Evolutionary conservation across 441 rosid species (phyloP), one percentile per base, ranked within the genome.

Genomic region (Sinapis alba): DNA sequence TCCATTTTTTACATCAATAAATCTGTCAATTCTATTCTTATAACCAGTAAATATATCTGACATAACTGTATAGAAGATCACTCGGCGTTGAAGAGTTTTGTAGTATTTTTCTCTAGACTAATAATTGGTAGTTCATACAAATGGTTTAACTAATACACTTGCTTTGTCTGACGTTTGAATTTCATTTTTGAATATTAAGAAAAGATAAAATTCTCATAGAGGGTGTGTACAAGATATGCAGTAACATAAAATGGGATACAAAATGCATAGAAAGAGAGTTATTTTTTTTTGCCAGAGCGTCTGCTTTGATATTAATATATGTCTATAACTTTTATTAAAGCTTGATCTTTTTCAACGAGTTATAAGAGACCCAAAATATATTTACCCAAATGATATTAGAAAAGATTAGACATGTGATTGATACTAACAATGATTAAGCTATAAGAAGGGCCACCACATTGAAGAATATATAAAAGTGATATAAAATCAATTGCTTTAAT

Each of bases 381-480:
- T 34, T 24, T 10, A 34, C 12, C 18, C 51, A 15, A 15, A 15
- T 16, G 53, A 18, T 50, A 50, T 50, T 50, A 18, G 56, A 50
- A 50, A 50, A 50, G 56, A 50, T 50, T 50, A 50, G 23, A 50
- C 56, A 16, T 50, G 21, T 50, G 56, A 50, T 9, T 50, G 56
- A 18, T 50, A 50, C 23, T 18, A 50, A 50, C 56, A 50, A 50
- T 50, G 56, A 50, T 50, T 50, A 50, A 7, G 23, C 23, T 50
- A 50, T 16, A 50, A 50, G 56, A 50, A 50, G 56, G 56, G 56
- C 56, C 56, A 50, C 56, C 56, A 50, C 56, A 50, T 50, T 18
- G 56, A 50, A 50, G 56, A 50, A 50, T 50, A 50, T 50, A 50
- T 50, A 50, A 50, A 50, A 50, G 23, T 16, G 56, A 18, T 50